A percentile compares a stretch with the other conserved stretches of the same genome.
These are phyloP conservation scores for Fusarium sp. DNA, from an alignment of 2,329 filamentous ascomycete species.

Conservation along the genomic window DNA sequence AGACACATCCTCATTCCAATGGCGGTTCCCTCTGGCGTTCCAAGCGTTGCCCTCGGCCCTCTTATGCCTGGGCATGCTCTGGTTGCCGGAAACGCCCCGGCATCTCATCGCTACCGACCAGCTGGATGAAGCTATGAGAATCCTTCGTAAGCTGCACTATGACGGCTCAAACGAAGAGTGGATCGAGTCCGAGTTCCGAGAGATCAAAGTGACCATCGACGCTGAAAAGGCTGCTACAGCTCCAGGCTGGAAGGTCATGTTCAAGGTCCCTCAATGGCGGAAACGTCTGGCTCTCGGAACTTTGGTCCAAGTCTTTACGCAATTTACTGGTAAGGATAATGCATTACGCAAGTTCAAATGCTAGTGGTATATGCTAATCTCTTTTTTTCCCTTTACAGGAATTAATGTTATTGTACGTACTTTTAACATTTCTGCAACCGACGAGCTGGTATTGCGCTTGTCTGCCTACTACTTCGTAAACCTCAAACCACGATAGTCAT, in stretches of 20 bases:
- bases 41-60: constrained; percentile 37
- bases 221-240: constrained; percentile 37
- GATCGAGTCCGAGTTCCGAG: constrained; percentile 62
- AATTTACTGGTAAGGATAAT: constrained; percentile 53
- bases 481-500: neutral
- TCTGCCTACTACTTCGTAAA: neutral
- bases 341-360: neutral
- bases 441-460: neutral
- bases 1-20: constrained; percentile 47
- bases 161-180: constrained; percentile 64
- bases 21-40: constrained; percentile 42
- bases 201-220: constrained; percentile 65
- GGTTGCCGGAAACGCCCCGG: constrained; percentile 42
- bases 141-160: constrained; percentile 59
- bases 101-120: constrained; percentile 48
- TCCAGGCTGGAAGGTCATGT: constrained; percentile 63
- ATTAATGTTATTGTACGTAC: constrained; percentile 59
- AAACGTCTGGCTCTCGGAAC: constrained; percentile 66
- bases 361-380: neutral
- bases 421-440: neutral
- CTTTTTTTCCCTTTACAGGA: constrained; percentile 33
- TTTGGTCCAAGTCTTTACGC: constrained; percentile 66
- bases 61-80: constrained; percentile 38
- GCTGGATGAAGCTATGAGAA: constrained; percentile 53
- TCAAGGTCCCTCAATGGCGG: constrained; percentile 63